A percentile compares a stretch with the other conserved stretches of the same genome.
phyloP scores from a whole-genome alignment of 441 rosid species.

The Populus hybrid region DNA sequence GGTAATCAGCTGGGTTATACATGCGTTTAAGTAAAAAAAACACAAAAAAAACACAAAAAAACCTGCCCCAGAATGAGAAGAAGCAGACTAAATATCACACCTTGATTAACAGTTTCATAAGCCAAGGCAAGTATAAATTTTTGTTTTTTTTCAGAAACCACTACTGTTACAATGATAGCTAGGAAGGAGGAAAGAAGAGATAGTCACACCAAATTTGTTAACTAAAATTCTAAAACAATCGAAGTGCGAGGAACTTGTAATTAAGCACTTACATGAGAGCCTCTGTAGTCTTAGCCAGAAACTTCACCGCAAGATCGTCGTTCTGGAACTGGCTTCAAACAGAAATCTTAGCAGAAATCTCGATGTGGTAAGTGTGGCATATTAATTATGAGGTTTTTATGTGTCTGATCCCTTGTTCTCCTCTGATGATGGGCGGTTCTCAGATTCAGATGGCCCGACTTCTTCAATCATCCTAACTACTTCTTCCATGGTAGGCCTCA shows the following conservation, averaged over 20 bases:
- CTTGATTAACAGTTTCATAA: neutral
- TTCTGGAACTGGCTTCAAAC: constrained; percentile 1
- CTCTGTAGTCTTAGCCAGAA: neutral
- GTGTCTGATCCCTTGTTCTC: constrained; percentile 30
- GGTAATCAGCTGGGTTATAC: too few species aligned
- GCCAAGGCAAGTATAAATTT: neutral
- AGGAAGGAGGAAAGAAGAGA: neutral
- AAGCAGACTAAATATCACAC: neutral
- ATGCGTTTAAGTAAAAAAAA: too few species aligned
- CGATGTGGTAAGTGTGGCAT: neutral
- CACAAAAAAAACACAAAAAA: too few species aligned
- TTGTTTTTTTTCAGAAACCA: neutral
- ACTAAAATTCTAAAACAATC: neutral
- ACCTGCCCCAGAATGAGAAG: neutral
- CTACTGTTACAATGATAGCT: neutral
- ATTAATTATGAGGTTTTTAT: constrained; percentile 25
- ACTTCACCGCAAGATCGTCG: constrained; percentile 1
- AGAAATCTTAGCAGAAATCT: neutral
- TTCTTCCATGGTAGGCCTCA: constrained; percentile 71
- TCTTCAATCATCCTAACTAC: constrained; percentile 63
- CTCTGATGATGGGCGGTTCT: constrained; percentile 40
- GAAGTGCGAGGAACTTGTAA: neutral
- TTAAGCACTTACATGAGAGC: neutral
- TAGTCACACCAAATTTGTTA: neutral
- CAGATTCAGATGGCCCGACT: constrained; percentile 37